A percentile compares a stretch with the other conserved stretches of the same genome.
phyloP scores from a whole-genome alignment of 2,329 filamentous ascomycete genomes.

The Sporothrix luriei region DNA sequence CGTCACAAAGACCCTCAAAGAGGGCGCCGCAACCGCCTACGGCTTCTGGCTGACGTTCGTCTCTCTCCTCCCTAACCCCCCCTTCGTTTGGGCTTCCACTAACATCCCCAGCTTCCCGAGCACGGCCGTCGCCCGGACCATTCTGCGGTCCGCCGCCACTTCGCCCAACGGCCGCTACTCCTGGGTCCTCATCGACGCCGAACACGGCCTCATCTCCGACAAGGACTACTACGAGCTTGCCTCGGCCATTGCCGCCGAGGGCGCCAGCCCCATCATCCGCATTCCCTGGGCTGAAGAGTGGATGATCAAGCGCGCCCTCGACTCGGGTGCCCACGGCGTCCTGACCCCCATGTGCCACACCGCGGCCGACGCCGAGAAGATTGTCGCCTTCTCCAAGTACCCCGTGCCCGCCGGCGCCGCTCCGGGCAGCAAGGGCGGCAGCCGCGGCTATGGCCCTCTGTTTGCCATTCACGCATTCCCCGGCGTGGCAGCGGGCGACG shows the following conservation, averaged over 20 bases:
- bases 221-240: conserved; percentile 43
- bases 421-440: conserved; percentile 25
- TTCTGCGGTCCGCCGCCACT: conserved; percentile 33
- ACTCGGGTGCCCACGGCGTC: conserved; percentile 62
- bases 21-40: conserved; percentile 30
- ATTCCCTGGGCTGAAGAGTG: conserved; percentile 61
- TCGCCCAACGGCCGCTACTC: conserved; percentile 30
- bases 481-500: conserved; percentile 38
- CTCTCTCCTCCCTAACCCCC: not conserved
- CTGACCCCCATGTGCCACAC: conserved; percentile 50
- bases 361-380: conserved; percentile 36
- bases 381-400: conserved; percentile 38
- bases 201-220: conserved; percentile 47
- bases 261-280: conserved; percentile 48
- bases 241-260: conserved; percentile 46
- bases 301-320: conserved; percentile 65
- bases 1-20: conserved; percentile 15
- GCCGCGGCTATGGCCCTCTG: conserved; percentile 42
- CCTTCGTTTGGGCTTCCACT: not conserved
- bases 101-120: conserved; percentile 31
- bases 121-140: conserved; percentile 34
- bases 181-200: conserved; percentile 47
- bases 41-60: conserved; percentile 37
- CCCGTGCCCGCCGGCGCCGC: conserved; percentile 28
- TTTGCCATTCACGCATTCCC: conserved; percentile 39